A percentile compares a stretch with the other conserved stretches of the same genome.
Conservation (phyloP, 257 asterid species). For the Jasminum sambac region DNA sequence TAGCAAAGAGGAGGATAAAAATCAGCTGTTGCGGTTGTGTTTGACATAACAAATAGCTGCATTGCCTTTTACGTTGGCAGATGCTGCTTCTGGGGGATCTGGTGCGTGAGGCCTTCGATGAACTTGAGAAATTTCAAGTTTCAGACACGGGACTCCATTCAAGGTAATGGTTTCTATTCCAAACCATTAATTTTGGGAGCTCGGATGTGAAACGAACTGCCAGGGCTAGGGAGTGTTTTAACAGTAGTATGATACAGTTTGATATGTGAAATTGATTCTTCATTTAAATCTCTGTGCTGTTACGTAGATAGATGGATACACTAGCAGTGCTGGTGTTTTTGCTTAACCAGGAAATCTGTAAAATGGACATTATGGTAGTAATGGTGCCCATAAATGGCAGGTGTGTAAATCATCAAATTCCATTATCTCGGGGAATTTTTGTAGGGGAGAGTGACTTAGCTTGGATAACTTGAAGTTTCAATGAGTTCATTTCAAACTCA, state of each 20-base stretch:
- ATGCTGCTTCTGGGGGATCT: constrained; percentile 86
- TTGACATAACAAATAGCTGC: not conserved
- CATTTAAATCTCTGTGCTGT: not conserved
- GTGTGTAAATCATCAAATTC: not conserved
- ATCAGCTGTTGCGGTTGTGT: not conserved
- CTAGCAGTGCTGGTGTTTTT: not conserved
- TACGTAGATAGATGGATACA: not conserved
- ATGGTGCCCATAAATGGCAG: not conserved
- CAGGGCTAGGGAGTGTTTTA: not conserved
- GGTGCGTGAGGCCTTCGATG: constrained; percentile 76
- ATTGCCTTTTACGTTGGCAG: constrained; percentile 35
- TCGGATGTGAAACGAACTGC: not conserved
- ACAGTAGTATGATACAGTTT: not conserved
- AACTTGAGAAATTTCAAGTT: constrained; percentile 45
- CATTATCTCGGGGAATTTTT: not conserved
- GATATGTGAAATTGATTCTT: not conserved
- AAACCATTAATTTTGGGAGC: constrained; percentile 5
- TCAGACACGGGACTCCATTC: constrained; percentile 49
- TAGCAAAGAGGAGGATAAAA: not conserved
- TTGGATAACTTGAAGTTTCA: not conserved
- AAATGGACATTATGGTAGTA: not conserved
- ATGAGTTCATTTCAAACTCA: not conserved
- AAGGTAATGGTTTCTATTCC: constrained; percentile 48
- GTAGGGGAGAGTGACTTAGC: not conserved
- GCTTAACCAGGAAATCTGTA: not conserved